Evolutionary conservation across 2,329 filamentous ascomycete genomes (phyloP).

Genomic region (Colletotrichum sojae): DNA sequence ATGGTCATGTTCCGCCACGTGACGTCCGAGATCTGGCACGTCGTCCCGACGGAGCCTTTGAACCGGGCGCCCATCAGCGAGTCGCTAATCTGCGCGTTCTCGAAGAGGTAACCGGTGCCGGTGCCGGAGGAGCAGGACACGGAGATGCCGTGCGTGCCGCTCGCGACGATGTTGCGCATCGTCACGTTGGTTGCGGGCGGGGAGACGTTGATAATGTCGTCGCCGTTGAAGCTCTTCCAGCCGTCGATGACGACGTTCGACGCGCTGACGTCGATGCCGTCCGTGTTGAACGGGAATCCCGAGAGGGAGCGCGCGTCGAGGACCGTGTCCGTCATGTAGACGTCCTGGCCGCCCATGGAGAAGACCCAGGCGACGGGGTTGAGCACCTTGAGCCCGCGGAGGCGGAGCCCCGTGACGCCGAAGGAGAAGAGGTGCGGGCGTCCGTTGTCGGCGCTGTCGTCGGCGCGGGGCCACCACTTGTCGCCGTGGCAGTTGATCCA

Average conservation of each 20-base stretch:
- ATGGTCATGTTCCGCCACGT: constrained; percentile 34
- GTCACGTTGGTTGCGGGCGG: constrained; percentile 27
- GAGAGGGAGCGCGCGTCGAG: constrained; percentile 20
- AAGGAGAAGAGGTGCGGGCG: constrained; percentile 33
- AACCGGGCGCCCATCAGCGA: constrained; percentile 24
- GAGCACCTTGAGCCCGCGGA: constrained; percentile 20
- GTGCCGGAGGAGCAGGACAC: constrained; percentile 18
- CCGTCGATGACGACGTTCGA: constrained; percentile 25
- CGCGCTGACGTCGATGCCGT: constrained; percentile 20
- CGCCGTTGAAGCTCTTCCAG: constrained; percentile 26
- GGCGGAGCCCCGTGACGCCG: constrained; percentile 7
- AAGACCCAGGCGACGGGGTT: constrained; percentile 32
- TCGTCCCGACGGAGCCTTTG: constrained; percentile 28
- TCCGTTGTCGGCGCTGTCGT: constrained; percentile 21
- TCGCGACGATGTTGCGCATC: constrained; percentile 27
- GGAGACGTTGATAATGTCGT: constrained; percentile 30
- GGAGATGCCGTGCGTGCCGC: constrained; percentile 22
- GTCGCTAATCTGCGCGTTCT: constrained; percentile 24
- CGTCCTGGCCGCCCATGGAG: constrained; percentile 21
- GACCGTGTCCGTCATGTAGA: constrained; percentile 33
- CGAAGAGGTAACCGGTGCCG: constrained; percentile 23
- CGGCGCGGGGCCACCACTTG: constrained; percentile 26
- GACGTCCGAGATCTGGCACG: constrained; percentile 24
- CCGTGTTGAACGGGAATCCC: constrained; percentile 30
- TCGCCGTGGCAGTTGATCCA: constrained; percentile 27